Conservation (phyloP, 1,139 yeast genomes). For the Geotrichum aggregatum region DNA sequence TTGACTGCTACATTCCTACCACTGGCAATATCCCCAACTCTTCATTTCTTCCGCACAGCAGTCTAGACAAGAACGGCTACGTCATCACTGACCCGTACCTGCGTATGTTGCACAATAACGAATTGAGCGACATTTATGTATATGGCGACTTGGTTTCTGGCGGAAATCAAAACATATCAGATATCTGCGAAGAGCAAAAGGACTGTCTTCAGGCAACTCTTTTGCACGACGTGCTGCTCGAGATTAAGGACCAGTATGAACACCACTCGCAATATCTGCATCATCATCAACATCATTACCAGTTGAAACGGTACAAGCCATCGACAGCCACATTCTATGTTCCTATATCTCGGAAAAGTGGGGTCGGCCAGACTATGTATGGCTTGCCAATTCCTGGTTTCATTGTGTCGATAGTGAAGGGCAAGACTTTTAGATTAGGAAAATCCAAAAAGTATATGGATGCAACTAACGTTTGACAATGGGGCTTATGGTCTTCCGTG, state of each 20-base stretch:
- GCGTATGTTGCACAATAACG: slow-evolving; percentile 18
- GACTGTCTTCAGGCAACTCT: slow-evolving; percentile 15
- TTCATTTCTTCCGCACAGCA: slow-evolving; percentile 9
- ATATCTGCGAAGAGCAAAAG: slow-evolving; percentile 16
- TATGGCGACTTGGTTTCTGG: slow-evolving; percentile 20
- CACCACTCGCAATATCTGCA: not conserved
- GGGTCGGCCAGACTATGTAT: slow-evolving; percentile 20
- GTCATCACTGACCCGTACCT: slow-evolving; percentile 18
- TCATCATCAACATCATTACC: not conserved
- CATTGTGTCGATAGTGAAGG: slow-evolving; percentile 19
- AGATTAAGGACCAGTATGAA: not conserved
- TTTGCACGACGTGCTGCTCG: slow-evolving; percentile 15
- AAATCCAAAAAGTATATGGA: slow-evolving; percentile 9
- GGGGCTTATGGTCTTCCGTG: too few relatives aligned
- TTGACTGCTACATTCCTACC: slow-evolving; percentile 22
- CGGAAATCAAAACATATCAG: slow-evolving; percentile 17
- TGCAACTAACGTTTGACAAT: not conserved
- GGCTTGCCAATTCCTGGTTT: slow-evolving; percentile 19
- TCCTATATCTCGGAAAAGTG: slow-evolving; percentile 20
- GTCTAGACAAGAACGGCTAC: slow-evolving; percentile 19
- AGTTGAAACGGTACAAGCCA: slow-evolving; percentile 13
- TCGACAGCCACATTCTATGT: slow-evolving; percentile 14
- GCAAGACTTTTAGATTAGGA: slow-evolving; percentile 16
- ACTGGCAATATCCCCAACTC: slow-evolving; percentile 22
- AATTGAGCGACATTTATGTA: slow-evolving; percentile 17